Evolutionary conservation across 2,329 filamentous ascomycete genomes (phyloP).

Genomic region (Westerdykella ornata): DNA sequence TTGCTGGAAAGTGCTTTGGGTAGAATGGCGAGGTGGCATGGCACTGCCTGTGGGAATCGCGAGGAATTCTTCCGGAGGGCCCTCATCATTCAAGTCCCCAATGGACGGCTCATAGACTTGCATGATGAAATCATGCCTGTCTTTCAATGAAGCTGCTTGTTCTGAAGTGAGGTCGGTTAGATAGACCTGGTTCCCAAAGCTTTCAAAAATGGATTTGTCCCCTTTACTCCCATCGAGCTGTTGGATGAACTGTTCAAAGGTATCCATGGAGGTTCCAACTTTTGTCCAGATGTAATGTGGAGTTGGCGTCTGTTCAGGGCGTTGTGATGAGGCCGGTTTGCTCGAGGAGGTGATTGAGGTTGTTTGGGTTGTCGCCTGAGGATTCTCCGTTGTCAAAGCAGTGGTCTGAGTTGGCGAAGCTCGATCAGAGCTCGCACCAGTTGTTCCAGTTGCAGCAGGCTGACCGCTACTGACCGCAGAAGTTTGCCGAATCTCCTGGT

Average conservation of each 20-base stretch:
- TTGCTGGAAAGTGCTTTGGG: no score
- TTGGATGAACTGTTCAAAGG: slow-evolving; percentile 6
- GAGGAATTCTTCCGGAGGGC: slow-evolving; percentile 1
- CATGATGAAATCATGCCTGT: slow-evolving; percentile 2
- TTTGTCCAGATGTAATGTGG: slow-evolving; percentile 1
- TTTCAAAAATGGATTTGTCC: background rate
- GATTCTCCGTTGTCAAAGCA: background rate
- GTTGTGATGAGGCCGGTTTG: background rate
- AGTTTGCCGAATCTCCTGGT: slow-evolving; percentile 4
- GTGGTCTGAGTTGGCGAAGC: background rate
- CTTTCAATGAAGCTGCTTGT: background rate
- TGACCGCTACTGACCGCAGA: background rate
- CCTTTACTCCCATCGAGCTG: slow-evolving; percentile 7
- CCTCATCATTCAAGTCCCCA: background rate
- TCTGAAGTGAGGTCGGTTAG: slow-evolving; percentile 1
- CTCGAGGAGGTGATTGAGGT: background rate
- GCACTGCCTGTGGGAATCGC: no score
- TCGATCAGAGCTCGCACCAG: background rate
- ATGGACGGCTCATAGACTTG: background rate
- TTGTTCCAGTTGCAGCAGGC: background rate
- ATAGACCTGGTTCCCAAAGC: slow-evolving; percentile 1
- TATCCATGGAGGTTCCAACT: background rate
- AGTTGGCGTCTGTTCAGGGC: background rate
- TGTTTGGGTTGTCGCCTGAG: background rate
- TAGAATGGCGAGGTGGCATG: no score